Evolutionary conservation across 495 filamentous ascomycete species (phyloP).

Genomic region (Neurospora intermedia): DNA sequence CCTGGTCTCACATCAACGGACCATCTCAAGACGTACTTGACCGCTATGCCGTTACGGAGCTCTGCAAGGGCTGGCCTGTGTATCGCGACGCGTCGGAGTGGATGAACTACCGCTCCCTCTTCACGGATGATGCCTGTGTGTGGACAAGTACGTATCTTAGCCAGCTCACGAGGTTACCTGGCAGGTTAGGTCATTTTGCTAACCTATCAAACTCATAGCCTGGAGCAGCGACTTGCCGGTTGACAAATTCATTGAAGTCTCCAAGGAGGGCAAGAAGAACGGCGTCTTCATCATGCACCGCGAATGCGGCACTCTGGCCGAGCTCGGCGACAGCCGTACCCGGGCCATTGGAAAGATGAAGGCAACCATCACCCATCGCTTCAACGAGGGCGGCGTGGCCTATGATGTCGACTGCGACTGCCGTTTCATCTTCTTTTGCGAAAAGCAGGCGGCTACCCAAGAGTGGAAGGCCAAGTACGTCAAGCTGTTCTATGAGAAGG

Average conservation of each 20-base stretch:
- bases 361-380: constrained; percentile 58
- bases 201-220: constrained; percentile 18
- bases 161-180: background rate
- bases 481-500: constrained; percentile 59
- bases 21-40: constrained; percentile 35
- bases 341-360: constrained; percentile 66
- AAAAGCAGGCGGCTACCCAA: constrained; percentile 26
- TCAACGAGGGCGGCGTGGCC: constrained; percentile 30
- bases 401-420: constrained; percentile 54
- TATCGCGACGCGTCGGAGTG: constrained; percentile 57
- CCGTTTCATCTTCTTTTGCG: constrained; percentile 53
- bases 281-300: constrained; percentile 62
- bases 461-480: constrained; percentile 51
- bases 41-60: constrained; percentile 45
- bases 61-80: constrained; percentile 59
- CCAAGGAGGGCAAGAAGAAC: constrained; percentile 46
- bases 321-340: constrained; percentile 32
- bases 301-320: constrained; percentile 50
- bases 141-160: constrained; percentile 40
- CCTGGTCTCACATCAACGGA: constrained; percentile 49
- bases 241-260: constrained; percentile 48
- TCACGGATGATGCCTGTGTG: constrained; percentile 46
- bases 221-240: constrained; percentile 46
- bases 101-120: constrained; percentile 53
- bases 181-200: background rate